Conservation (phyloP, 768 basidiomycete species). For the Boletus subparvulus region DNA sequence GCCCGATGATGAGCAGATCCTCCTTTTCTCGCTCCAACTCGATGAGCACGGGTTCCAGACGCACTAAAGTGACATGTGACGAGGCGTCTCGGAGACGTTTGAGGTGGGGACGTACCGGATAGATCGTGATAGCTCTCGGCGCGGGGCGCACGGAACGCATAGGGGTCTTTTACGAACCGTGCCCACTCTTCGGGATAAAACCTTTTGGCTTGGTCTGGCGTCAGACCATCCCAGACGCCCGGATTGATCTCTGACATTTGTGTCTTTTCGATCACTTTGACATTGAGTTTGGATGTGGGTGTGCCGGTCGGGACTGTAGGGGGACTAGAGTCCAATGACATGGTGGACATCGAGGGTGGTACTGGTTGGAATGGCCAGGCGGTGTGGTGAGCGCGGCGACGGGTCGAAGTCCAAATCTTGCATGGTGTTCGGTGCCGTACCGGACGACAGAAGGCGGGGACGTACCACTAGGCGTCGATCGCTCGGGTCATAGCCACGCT, state of each 20-base stretch:
- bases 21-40: constrained; percentile 94
- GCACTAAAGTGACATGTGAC: constrained; percentile 50
- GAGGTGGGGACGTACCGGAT: constrained; percentile 50
- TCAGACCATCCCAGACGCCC: constrained; percentile 95
- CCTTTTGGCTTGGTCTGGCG: constrained; percentile 83
- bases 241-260: constrained; percentile 99
- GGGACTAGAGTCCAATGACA: constrained; percentile 4
- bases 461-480: constrained; percentile 68
- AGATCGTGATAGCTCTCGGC: constrained; percentile 98
- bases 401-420: constrained; percentile 96
- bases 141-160: constrained; percentile 85
- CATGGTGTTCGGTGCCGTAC: neutral
- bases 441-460: constrained; percentile 3
- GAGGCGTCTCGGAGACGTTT: neutral
- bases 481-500: constrained; percentile 60
- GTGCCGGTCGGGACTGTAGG: neutral
- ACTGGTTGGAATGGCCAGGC: constrained; percentile 87
- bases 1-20: constrained; percentile 94
- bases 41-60: constrained; percentile 88
- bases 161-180: constrained; percentile 89
- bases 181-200: constrained; percentile 95
- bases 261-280: constrained; percentile 91
- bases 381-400: constrained; percentile 89
- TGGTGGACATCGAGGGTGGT: constrained; percentile 11
- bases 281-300: constrained; percentile 37